Percentiles rank a stretch among this genome's conserved stretches.
Conservation (phyloP, 2,329 filamentous ascomycete genomes). For the Macrophomina pseudophaseolina region DNA sequence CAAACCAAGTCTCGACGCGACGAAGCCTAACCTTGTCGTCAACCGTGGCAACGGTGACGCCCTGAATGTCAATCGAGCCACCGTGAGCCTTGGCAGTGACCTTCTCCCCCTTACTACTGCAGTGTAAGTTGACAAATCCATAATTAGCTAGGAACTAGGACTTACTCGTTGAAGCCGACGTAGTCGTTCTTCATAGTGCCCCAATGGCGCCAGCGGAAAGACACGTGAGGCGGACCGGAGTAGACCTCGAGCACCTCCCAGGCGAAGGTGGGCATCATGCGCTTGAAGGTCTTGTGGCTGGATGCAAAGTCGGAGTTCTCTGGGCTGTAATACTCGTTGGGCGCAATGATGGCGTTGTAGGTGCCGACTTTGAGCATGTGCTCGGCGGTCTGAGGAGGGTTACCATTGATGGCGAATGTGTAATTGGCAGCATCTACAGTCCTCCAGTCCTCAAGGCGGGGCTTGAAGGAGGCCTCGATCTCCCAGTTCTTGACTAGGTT, state of each 20-base stretch:
- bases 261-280: constrained; percentile 74
- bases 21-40: constrained; percentile 65
- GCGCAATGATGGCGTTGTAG: constrained; percentile 69
- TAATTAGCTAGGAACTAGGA: constrained; percentile 25
- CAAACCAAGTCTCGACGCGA: constrained; percentile 68
- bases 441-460: constrained; percentile 65
- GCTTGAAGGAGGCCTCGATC: constrained; percentile 72
- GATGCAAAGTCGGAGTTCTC: constrained; percentile 65
- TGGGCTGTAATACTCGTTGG: constrained; percentile 69
- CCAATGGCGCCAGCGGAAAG: constrained; percentile 72
- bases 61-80: constrained; percentile 66
- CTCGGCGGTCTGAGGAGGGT: constrained; percentile 60
- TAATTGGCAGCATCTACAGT: constrained; percentile 67
- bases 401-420: constrained; percentile 68
- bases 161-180: constrained; percentile 66
- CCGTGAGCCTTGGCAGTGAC: constrained; percentile 67
- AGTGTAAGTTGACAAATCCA: neutral
- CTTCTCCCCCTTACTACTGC: constrained; percentile 63
- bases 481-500: constrained; percentile 78
- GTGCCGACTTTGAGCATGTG: constrained; percentile 72
- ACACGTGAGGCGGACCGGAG: constrained; percentile 65
- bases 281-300: constrained; percentile 73
- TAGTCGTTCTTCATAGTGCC: constrained; percentile 71
- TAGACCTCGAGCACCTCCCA: constrained; percentile 75
- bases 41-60: constrained; percentile 65